Base-by-base conservation (phyloP, 306 rosid species). In the Rosa persica region DNA sequence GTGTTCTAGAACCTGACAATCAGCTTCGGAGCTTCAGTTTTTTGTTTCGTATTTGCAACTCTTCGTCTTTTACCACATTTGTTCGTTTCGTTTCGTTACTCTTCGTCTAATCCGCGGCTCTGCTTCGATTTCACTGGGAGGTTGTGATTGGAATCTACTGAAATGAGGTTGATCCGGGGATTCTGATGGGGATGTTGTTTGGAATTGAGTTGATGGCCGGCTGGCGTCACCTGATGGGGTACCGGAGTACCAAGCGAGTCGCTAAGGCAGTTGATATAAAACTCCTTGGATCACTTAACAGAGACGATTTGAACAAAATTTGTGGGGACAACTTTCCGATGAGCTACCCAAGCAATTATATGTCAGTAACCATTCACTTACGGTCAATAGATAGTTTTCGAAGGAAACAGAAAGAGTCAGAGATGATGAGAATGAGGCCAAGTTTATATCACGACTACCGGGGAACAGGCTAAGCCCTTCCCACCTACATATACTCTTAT, bases 111-210 rank as follows among this genome's bases (percentile, higher is more conserved):
- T 30, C 10, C 44, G 69, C 69, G 44, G 58, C 36, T 22, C 69
- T 34, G 69, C 34, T 48, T 23, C 17, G 15, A 20, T 27, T 64
- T 40, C 49, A 30, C 69, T 2, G 79, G 83, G 80, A 75, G 81
- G 70, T 80, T 81, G 78, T 55, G 78, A 66, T 85, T 79, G 84
- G 84, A 77, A 77, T 80, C 79, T 54, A 73, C 38, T 66, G 79
- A 84, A 74, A 94, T 92, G 98, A 96, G 97, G 83, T 75, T 94
- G 96, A 83, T 90, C 88, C 97, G 87, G 98, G 98, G 90, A 76
- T 92, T 89, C 80, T 94, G 23, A 81, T 94, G 91, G 98, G 98
- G 80, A 83, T 92, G 79, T 1, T 85, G n/a, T 87, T 89, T 67
- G 98, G 98, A 82, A 85, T 92, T 70, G 89, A 86, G 74, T 87